Evolutionary conservation across 768 basidiomycete species (phyloP).

Genomic region (Boletus rex-veris): DNA sequence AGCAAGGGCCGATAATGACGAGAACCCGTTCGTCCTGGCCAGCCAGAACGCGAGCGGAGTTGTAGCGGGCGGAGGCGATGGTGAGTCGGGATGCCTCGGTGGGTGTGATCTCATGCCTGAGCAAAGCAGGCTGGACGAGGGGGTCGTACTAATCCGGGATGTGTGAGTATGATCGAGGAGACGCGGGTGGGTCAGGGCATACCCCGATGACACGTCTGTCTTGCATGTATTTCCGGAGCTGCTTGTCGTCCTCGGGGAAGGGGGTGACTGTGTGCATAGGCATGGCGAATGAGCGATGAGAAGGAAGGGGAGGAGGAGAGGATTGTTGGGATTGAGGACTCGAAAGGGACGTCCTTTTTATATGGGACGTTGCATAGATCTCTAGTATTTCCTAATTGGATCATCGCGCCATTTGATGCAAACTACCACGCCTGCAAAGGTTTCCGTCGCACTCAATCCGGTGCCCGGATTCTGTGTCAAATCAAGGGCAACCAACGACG

Average conservation of each 20-base stretch:
- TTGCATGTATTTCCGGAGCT: conserved; percentile 70
- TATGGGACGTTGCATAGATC: conserved; percentile 7
- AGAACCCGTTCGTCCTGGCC: conserved; percentile 84
- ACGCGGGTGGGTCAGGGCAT: conserved; percentile 24
- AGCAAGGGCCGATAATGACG: conserved; percentile 94
- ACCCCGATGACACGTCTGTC: conserved; percentile 80
- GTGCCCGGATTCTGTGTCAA: conserved; percentile 72
- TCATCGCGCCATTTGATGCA: conserved; percentile 16
- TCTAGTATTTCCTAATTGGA: conserved; percentile 10
- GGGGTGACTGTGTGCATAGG: conserved; percentile 50
- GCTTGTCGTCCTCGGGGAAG: conserved; percentile 59
- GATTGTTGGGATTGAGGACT: not conserved
- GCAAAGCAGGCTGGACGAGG: conserved; percentile 88
- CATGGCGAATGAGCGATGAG: conserved; percentile 8
- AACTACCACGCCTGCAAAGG: conserved; percentile 12
- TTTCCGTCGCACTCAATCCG: conserved; percentile 46
- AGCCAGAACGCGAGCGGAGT: conserved; percentile 73
- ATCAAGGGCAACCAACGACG: conserved; percentile 43
- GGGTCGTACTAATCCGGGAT: conserved; percentile 73
- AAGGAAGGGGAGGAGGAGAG: not conserved
- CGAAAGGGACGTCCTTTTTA: conserved; percentile 27
- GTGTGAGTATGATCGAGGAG: conserved; percentile 11
- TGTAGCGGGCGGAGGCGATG: conserved; percentile 76
- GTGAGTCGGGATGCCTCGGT: conserved; percentile 62
- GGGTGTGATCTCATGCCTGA: conserved; percentile 82